phyloP scores from a whole-genome alignment of 1,284 basidiomycete genomes.

The Ganoderma leucocontextum region DNA sequence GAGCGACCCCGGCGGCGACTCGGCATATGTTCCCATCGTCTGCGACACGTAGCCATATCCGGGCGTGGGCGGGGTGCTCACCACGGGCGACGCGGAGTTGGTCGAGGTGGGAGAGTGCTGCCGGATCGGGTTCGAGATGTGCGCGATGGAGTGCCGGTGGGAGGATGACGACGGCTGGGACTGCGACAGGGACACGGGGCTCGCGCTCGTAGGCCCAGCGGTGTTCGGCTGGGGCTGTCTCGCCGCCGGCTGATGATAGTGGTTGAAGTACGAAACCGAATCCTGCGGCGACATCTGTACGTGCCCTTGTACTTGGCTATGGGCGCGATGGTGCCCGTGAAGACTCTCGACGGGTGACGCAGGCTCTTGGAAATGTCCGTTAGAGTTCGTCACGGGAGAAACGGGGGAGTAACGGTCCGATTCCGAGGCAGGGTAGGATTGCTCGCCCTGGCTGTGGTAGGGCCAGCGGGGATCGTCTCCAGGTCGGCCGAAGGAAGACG shows the following conservation, averaged over 20 bases:
- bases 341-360: conserved; percentile 28
- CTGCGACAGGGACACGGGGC: conserved; percentile 15
- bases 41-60: conserved; percentile 21
- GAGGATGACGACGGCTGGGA: conserved; percentile 17
- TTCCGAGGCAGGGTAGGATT: conserved; percentile 25
- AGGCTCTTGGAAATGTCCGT: conserved; percentile 24
- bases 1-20: conserved; percentile 24
- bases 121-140: conserved; percentile 34
- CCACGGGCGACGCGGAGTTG: conserved; percentile 26
- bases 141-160: conserved; percentile 34
- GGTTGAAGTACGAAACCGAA: conserved; percentile 17
- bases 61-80: conserved; percentile 30
- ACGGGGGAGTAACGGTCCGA: conserved; percentile 30
- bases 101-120: conserved; percentile 27
- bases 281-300: conserved; percentile 16
- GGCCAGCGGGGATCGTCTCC: conserved; percentile 28
- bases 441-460: conserved; percentile 26
- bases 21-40: conserved; percentile 23
- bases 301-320: conserved; percentile 10
- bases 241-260: conserved; percentile 15
- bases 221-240: conserved; percentile 16
- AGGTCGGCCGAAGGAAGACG: conserved; percentile 22
- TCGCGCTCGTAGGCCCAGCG: conserved; percentile 19
- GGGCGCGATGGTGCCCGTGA: conserved; percentile 8
- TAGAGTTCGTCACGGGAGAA: conserved; percentile 20